Evolutionary conservation across 805 yeast genomes (phyloP).

Genomic region (Myxozyma sirexii): DNA sequence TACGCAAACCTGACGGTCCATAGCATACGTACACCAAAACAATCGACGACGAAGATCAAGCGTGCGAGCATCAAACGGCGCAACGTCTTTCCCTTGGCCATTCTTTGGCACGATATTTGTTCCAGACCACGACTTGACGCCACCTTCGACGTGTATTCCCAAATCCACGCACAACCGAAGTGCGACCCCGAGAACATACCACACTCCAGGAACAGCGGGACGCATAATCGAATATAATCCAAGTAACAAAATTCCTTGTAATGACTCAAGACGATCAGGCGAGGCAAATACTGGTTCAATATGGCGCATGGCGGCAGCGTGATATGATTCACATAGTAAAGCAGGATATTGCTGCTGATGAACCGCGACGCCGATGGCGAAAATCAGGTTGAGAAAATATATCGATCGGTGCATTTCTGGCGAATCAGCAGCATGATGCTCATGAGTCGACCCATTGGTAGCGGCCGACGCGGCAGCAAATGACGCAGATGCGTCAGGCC

Average conservation of each 20-base stretch:
- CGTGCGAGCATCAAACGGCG: conserved; percentile 52
- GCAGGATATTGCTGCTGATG: conserved; percentile 69
- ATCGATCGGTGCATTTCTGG: conserved; percentile 41
- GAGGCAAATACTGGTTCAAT: conserved; percentile 61
- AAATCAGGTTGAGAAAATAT: conserved; percentile 72
- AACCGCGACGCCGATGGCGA: conserved; percentile 79
- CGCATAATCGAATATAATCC: conserved; percentile 80
- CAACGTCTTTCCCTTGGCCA: conserved; percentile 21
- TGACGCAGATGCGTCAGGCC: not conserved
- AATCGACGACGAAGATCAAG: conserved; percentile 72
- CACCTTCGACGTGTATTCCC: conserved; percentile 74
- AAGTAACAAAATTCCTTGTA: conserved; percentile 70
- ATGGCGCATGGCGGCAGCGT: conserved; percentile 63
- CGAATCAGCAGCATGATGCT: conserved; percentile 16
- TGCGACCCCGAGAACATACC: conserved; percentile 86
- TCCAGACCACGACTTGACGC: conserved; percentile 35
- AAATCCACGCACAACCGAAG: conserved; percentile 78
- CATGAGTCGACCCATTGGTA: conserved; percentile 9
- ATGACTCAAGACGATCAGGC: conserved; percentile 64
- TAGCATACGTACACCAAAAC: conserved; percentile 87
- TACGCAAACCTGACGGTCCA: conserved; percentile 84
- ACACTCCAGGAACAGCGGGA: conserved; percentile 88
- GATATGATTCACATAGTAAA: conserved; percentile 68
- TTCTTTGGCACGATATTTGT: conserved; percentile 34
- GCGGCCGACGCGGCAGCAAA: not conserved